These are phyloP conservation scores for Coemansia sp. DNA, from an alignment of 192 early-diverging fungal species.

Conservation along the genomic window DNA sequence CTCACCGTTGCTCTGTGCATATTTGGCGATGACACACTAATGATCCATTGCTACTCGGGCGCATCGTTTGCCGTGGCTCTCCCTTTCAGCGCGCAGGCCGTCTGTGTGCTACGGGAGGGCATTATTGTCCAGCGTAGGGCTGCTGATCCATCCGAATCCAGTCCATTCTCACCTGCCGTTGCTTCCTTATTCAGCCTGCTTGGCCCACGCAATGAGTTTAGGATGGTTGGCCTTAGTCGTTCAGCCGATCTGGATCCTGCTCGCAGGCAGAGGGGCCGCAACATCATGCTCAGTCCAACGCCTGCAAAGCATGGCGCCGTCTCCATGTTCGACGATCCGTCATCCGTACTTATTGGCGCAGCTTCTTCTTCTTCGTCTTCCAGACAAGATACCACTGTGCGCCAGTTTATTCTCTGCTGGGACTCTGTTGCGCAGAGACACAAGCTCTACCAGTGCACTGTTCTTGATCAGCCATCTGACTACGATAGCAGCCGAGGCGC, in stretches of 20 bases:
- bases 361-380: slow-evolving; percentile 3
- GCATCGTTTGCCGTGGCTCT: slow-evolving; percentile 32
- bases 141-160: slow-evolving; percentile 13
- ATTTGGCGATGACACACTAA: slow-evolving; percentile 33
- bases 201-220: slow-evolving; percentile 44
- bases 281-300: slow-evolving; percentile 33
- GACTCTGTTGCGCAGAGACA: slow-evolving; percentile 29
- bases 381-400: slow-evolving; percentile 6
- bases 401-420: slow-evolving; percentile 51
- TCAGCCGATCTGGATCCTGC: slow-evolving; percentile 22
- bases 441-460: slow-evolving; percentile 30
- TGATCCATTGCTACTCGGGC: slow-evolving; percentile 37
- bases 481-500: slow-evolving; percentile 9
- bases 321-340: slow-evolving; percentile 39
- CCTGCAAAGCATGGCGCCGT: slow-evolving; percentile 18
- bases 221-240: slow-evolving; percentile 39
- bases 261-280: slow-evolving; percentile 5
- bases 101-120: slow-evolving; percentile 31
- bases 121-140: slow-evolving; percentile 40
- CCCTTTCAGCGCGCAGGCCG: slow-evolving; percentile 39
- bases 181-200: slow-evolving; percentile 47
- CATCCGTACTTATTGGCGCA: slow-evolving; percentile 19
- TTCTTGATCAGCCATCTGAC: slow-evolving; percentile 13
- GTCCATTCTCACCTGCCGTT: slow-evolving; percentile 18
- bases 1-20: slow-evolving; percentile 39